Percentiles rank a stretch among this genome's conserved stretches.
phyloP scores from a whole-genome alignment of 129 eudicot genomes.

The Flaveria linearis region DNA sequence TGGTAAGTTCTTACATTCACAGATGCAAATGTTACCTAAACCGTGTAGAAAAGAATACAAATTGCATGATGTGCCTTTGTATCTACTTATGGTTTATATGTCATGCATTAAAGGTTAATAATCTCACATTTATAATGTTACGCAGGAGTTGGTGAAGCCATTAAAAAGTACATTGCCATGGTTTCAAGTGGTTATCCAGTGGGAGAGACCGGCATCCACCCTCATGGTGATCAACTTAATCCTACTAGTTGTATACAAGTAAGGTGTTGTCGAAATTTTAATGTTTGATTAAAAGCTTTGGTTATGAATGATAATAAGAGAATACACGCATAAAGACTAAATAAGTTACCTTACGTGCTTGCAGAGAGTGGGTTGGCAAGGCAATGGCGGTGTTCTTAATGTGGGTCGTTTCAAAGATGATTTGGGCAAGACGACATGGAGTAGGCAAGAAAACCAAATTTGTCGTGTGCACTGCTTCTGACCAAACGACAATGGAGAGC shows the following conservation, averaged over 20 bases:
- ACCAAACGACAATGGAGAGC: conserved; percentile 76
- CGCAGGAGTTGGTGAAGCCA: conserved; percentile 74
- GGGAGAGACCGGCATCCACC: conserved; percentile 71
- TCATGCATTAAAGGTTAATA: neutral
- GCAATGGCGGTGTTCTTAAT: conserved; percentile 60
- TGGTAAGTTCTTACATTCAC: conserved; percentile 43
- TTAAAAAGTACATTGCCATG: conserved; percentile 41
- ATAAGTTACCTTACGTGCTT: neutral
- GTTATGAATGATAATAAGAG: neutral
- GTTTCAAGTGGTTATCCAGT: conserved; percentile 53
- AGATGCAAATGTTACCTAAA: too few relatives aligned
- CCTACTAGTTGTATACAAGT: conserved; percentile 72
- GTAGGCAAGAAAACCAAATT: conserved; percentile 48
- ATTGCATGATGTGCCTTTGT: neutral
- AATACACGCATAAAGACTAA: neutral
- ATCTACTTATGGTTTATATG: neutral
- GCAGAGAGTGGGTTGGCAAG: conserved; percentile 81
- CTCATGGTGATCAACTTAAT: conserved; percentile 35
- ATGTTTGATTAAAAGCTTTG: neutral
- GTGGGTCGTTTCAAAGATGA: conserved; percentile 62
- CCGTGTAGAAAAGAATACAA: neutral
- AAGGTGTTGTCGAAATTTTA: conserved; percentile 20
- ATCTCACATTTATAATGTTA: neutral
- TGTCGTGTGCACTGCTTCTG: conserved; percentile 62
- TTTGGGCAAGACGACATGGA: conserved; percentile 46